Percentiles rank a stretch among this genome's conserved stretches.
These are phyloP conservation scores for Aspergillus viridinutans DNA, from an alignment of 2,329 filamentous ascomycete genomes.

Conservation along the genomic window DNA sequence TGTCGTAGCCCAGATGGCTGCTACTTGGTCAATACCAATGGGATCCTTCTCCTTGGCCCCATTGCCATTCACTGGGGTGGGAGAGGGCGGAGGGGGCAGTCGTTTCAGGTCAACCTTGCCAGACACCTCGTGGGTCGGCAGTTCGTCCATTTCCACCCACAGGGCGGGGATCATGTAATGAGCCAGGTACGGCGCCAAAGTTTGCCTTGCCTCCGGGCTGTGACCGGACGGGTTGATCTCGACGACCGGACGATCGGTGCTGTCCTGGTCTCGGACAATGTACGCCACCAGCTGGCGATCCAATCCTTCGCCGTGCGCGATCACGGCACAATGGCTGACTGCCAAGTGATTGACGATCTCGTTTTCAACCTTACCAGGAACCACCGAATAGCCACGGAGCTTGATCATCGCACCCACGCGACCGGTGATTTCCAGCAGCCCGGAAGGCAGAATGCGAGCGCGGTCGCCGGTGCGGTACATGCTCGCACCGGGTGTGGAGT, in stretches of 20 bases:
- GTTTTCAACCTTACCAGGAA: constrained; percentile 71
- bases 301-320: constrained; percentile 70
- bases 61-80: constrained; percentile 42
- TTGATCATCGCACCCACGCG: constrained; percentile 78
- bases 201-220: constrained; percentile 64
- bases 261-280: constrained; percentile 63
- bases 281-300: constrained; percentile 74
- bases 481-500: constrained; percentile 54
- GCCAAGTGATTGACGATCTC: constrained; percentile 66
- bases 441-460: constrained; percentile 62
- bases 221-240: constrained; percentile 68
- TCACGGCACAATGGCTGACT: constrained; percentile 66
- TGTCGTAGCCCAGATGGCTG: constrained; percentile 67
- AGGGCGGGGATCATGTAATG: constrained; percentile 80
- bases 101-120: constrained; percentile 72
- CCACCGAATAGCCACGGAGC: constrained; percentile 71
- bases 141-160: constrained; percentile 67
- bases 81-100: constrained; percentile 61
- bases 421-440: constrained; percentile 69
- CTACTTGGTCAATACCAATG: constrained; percentile 63
- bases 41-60: constrained; percentile 55
- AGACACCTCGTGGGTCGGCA: constrained; percentile 74
- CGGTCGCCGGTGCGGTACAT: constrained; percentile 74
- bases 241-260: constrained; percentile 54
- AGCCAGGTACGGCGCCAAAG: constrained; percentile 63